Percentiles rank a stretch among this genome's conserved stretches.
Evolutionary conservation across 2,329 filamentous ascomycete genomes (phyloP).

Genomic region (Aspergillus cejpii): DNA sequence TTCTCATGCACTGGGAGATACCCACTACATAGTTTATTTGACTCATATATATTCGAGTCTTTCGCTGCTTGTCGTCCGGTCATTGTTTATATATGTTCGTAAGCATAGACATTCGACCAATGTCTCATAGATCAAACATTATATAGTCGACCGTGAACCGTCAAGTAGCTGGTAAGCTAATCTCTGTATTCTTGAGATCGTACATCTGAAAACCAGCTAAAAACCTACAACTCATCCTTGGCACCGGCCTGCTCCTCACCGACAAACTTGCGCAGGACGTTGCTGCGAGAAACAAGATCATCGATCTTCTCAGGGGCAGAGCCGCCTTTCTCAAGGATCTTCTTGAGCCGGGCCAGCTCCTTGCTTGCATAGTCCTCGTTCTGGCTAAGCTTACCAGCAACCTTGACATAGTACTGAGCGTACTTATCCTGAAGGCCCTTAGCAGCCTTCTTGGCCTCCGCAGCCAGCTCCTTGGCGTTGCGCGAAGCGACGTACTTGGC

Average conservation of each 20-base stretch:
- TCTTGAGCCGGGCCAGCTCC: constrained; percentile 73
- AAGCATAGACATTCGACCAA: not conserved
- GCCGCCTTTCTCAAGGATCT: constrained; percentile 77
- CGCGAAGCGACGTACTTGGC: constrained; percentile 59
- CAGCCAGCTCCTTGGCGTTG: constrained; percentile 58
- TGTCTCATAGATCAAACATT: not conserved
- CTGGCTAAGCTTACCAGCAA: constrained; percentile 74
- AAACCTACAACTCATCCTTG: constrained; percentile 60
- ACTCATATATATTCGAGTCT: not conserved
- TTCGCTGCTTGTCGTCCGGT: not conserved
- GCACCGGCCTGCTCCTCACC: constrained; percentile 50
- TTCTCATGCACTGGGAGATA: not conserved
- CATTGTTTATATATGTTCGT: not conserved
- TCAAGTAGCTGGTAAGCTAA: not conserved
- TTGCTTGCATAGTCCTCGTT: constrained; percentile 75
- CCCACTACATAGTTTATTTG: not conserved
- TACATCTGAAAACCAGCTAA: constrained; percentile 12
- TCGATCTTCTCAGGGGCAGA: constrained; percentile 80
- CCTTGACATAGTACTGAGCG: constrained; percentile 88
- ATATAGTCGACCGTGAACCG: not conserved
- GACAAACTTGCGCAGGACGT: constrained; percentile 75
- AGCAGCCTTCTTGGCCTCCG: constrained; percentile 66
- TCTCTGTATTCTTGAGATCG: not conserved
- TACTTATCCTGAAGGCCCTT: constrained; percentile 68
- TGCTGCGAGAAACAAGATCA: constrained; percentile 77